Base-by-base conservation (phyloP, 2,329 filamentous ascomycete species). In the Graphilbum ipis-grandicollis region DNA sequence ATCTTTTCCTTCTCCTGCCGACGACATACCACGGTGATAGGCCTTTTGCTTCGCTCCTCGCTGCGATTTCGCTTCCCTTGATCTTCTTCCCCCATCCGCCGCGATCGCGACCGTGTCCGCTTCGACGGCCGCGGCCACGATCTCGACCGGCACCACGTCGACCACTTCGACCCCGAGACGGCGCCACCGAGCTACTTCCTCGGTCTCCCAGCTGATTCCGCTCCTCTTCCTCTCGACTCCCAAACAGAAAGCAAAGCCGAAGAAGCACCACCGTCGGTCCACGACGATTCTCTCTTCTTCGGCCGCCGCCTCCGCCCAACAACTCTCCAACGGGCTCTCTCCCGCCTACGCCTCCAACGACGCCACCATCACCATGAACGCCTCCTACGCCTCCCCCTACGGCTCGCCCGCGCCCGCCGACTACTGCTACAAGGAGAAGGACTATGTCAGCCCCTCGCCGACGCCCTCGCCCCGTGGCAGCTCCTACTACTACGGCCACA, bases 11-110 rank as follows among this genome's bases (percentile, higher is more conserved):
- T 63, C 62, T 61, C 63, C 64, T 53, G 64, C 65, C 66, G 65
- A 69, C 60, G 62, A 66, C 61, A 69, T 67, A 68, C 64, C 65
- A 62, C 68, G 68, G 67, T 71, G 68, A 71, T 66, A 56, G 58
- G 59, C 54, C 52, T 60, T 56, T 56, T 57, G 56, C 23, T 8
- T 25, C 7, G 7, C 23, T 25, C 23, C 23, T n/a, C n/a, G n/a
- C n/a, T n/a, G n/a, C n/a, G n/a, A n/a, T 8, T 28, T 28, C 21
- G 9, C 8, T 10, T 19, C 19, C 22, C 8, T 39, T 18, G 15
- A 9, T 18, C 29, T 17, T 18, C n/a, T 30, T 13, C 23, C 29
- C 7, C 15, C n/a, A 14, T 32, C 22, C 17, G 15, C 30, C 32
- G 25, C 34, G 42, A 42, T 41, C 40, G 39, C 37, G 43, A 44